Percentiles rank a stretch among this genome's conserved stretches.
Evolutionary conservation across 176 grass and related monocot species (phyloP).

Genomic region (Phoenix dactylifera): DNA sequence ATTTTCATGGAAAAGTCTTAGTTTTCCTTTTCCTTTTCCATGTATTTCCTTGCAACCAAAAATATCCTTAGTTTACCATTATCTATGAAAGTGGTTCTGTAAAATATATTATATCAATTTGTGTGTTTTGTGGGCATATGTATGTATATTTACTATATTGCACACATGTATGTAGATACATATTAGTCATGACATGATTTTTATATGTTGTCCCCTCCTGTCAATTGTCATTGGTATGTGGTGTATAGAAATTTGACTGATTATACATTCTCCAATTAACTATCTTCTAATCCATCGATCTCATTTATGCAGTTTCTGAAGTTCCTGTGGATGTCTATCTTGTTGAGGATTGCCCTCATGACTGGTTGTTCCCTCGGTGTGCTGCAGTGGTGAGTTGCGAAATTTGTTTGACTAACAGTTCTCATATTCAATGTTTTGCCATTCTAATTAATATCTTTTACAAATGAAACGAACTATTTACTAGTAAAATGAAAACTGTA

Average conservation of each 20-base stretch:
- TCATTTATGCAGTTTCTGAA: constrained; percentile 51
- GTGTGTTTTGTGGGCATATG: no score
- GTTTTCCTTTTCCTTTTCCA: constrained; percentile 3
- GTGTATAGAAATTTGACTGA: constrained; percentile 8
- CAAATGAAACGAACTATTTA: no score
- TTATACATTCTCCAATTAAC: not conserved
- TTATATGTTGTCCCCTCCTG: no score
- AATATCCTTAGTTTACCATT: no score
- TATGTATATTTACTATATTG: no score
- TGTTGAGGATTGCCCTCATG: constrained; percentile 92
- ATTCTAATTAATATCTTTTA: not conserved
- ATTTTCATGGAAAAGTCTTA: not conserved
- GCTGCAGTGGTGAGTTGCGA: constrained; percentile 67
- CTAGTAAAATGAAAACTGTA: no score
- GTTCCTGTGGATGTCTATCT: constrained; percentile 77
- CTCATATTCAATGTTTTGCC: not conserved
- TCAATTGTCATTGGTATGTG: not conserved
- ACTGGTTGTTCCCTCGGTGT: constrained; percentile 89
- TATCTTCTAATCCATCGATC: not conserved
- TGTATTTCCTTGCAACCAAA: not conserved
- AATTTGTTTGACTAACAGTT: not conserved
- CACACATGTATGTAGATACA: no score
- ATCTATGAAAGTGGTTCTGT: no score
- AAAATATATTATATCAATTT: no score
- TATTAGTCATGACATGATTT: no score